phyloP scores from a whole-genome alignment of 169 alveolate genomes.

The Neospora caninum region DNA sequence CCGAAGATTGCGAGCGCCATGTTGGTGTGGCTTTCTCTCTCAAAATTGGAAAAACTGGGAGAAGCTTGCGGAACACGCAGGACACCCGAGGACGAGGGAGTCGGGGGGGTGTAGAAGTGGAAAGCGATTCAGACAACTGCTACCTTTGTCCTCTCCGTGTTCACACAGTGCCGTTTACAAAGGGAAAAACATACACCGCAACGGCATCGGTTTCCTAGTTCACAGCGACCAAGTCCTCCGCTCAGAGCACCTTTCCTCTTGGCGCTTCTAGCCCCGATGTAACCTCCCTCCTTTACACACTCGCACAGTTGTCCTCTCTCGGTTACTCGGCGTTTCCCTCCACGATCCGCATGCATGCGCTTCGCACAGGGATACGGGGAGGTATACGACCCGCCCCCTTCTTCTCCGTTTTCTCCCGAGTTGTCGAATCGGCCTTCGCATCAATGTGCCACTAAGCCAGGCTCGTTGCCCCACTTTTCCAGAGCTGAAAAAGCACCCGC shows the following conservation, averaged over 20 bases:
- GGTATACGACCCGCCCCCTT: no score
- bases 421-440: no score
- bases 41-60: neutral
- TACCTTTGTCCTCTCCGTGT: neutral
- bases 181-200: neutral
- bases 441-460: no score
- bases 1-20: slow-evolving; percentile 82
- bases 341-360: neutral
- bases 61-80: slow-evolving; percentile 35
- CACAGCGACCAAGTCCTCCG: neutral
- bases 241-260: neutral
- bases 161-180: neutral
- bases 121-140: slow-evolving; percentile 17
- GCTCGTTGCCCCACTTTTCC: no score
- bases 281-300: neutral
- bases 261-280: no score
- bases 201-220: neutral
- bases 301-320: neutral
- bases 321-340: neutral
- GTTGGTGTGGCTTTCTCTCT: neutral
- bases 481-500: no score
- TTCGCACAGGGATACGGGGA: no score
- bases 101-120: slow-evolving; percentile 16
- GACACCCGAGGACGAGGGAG: slow-evolving; percentile 50
- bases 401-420: no score